Evolutionary conservation across 2,329 filamentous ascomycete genomes (phyloP).

Genomic region (Sporothrix curviconia): DNA sequence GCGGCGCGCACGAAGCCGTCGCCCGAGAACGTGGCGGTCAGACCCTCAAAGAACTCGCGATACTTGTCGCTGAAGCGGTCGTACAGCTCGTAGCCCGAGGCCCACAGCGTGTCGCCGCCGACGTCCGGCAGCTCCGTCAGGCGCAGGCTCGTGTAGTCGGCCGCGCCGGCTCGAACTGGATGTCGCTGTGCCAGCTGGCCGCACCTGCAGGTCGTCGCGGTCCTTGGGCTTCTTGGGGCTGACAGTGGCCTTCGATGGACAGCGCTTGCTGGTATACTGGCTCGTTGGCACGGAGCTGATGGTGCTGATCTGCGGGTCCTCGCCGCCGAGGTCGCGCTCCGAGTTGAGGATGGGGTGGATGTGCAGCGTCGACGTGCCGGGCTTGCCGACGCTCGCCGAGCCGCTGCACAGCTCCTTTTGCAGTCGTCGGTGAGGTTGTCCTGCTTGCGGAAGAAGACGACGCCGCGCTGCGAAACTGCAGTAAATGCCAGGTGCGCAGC

Average conservation of each 20-base stretch:
- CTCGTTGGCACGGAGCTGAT: too few species aligned
- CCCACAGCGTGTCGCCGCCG: conserved; percentile 56
- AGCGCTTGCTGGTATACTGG: too few species aligned
- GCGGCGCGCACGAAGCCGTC: conserved; percentile 45
- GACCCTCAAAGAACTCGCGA: conserved; percentile 44
- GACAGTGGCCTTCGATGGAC: too few species aligned
- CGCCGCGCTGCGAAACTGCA: conserved; percentile 40
- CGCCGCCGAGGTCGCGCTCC: neutral
- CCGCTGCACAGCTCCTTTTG: conserved; percentile 16
- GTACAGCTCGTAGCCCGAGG: conserved; percentile 60
- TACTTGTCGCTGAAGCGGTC: conserved; percentile 51
- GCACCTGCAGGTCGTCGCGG: conserved; percentile 7
- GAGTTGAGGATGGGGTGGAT: conserved; percentile 38
- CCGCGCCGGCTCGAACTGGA: conserved; percentile 41
- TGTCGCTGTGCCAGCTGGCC: conserved; percentile 40
- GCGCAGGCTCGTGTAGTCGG: conserved; percentile 40
- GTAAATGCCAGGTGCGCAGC: too few species aligned
- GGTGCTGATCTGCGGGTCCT: conserved; percentile 38
- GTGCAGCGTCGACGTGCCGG: conserved; percentile 44
- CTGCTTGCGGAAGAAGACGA: conserved; percentile 46
- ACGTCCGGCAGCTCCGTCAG: conserved; percentile 36
- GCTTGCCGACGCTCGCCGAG: conserved; percentile 25
- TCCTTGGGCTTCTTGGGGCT: too few species aligned
- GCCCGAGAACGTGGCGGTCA: conserved; percentile 49
- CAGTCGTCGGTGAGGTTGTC: conserved; percentile 24